Conservation (phyloP, 805 yeast species). For the Pichia membranifaciens region DNA sequence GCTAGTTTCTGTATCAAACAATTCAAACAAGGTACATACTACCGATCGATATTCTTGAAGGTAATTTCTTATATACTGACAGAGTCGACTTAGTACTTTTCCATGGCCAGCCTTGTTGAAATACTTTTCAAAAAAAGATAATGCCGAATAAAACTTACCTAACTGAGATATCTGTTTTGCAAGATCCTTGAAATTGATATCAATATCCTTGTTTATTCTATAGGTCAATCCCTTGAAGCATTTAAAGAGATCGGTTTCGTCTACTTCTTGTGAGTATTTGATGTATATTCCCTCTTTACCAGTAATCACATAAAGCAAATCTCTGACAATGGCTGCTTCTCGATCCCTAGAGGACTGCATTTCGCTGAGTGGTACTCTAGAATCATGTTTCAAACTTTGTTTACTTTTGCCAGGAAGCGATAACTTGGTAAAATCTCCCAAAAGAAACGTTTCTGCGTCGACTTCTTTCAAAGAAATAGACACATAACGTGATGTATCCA, state of each 20-base stretch:
- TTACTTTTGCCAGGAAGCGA: neutral
- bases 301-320: slow-evolving; percentile 57
- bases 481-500: neutral
- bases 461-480: neutral
- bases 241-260: slow-evolving; percentile 36
- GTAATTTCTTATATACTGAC: slow-evolving; percentile 48
- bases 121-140: slow-evolving; percentile 53
- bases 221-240: slow-evolving; percentile 68
- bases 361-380: neutral
- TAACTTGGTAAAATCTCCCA: neutral
- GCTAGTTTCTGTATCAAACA: slow-evolving; percentile 40
- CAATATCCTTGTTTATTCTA: slow-evolving; percentile 64
- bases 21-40: slow-evolving; percentile 44
- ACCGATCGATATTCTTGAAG: slow-evolving; percentile 32
- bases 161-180: slow-evolving; percentile 52
- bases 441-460: slow-evolving; percentile 3
- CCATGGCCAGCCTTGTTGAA: slow-evolving; percentile 60
- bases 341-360: slow-evolving; percentile 46
- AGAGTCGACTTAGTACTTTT: slow-evolving; percentile 65
- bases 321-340: slow-evolving; percentile 68
- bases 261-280: slow-evolving; percentile 57
- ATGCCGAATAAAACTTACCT: slow-evolving; percentile 59
- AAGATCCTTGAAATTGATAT: slow-evolving; percentile 65
- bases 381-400: neutral
- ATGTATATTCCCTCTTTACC: slow-evolving; percentile 79